Base-by-base conservation (phyloP, 2,329 filamentous ascomycete genomes). In the Orbilia ellipsospora region DNA sequence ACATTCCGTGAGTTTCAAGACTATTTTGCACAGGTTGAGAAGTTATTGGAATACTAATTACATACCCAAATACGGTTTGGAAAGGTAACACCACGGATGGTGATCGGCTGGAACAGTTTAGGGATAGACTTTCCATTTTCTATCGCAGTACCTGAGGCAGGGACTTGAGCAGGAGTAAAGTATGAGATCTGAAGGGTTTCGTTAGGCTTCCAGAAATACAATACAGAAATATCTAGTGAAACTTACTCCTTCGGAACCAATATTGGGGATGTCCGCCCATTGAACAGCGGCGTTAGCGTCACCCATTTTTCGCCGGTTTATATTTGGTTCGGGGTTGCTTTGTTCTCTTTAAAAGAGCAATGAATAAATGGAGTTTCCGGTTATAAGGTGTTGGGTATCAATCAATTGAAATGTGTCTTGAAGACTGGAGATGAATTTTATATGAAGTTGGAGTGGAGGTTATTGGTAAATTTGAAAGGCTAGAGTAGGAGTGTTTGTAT, bases 61-160 rank as follows among this genome's bases (percentile, higher is more conserved):
- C 57, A 20, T 79, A 85, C 84, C 78, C 88, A 86, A 77, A 90
- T 88, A 78, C 89, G 87, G 81, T 90, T 91, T 77, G 89, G 89
- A n/a, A 91, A 84, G 0, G 86, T 88, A n/a, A 89, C 56, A 12
- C 80, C 81, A 16, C 83, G 81, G 68, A 84, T 81, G 1, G 78
- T 83, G 20, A 84, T 78, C 1, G 83, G 83, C 13, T 80, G 80
- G 79, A 84, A 85, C 52, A 84, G 79, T 69, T 86, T 87, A 0
- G 86, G 85, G 5, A 88, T 84, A 10, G 85, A 81, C 42, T 83
- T 82, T 66, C 84, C 84, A 78, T 85, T 83, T 68, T 85, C 81
- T 7, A 82, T 77, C 0, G 85, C 84, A 4, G 84, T 84, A 1
- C 85, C 85, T 0, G 83, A 78, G 0, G 83, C 82, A 2, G 84